A percentile compares a stretch with the other conserved stretches of the same genome.
These are phyloP conservation scores for Rhizopus sp. DNA, from an alignment of 371 early-diverging fungal species.

Conservation along the genomic window DNA sequence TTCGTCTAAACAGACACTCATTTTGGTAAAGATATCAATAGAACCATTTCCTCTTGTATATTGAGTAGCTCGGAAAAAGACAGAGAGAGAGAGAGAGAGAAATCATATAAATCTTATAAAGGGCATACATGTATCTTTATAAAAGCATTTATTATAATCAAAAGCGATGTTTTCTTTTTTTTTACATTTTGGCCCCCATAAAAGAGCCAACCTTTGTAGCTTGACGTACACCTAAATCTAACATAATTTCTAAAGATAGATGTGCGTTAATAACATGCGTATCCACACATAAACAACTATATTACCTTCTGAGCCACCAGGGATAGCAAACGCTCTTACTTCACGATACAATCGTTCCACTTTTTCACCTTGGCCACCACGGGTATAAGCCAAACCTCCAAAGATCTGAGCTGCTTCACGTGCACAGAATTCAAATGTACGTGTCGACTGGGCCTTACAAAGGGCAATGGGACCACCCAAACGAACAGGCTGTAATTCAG, in stretches of 20 bases:
- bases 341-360: conserved; percentile 73
- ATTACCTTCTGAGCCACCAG: conserved; percentile 65
- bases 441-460: conserved; percentile 69
- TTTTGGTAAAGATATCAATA: too few species aligned
- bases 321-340: conserved; percentile 67
- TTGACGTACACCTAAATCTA: conserved; percentile 74
- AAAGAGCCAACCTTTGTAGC: conserved; percentile 64
- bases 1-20: too few species aligned
- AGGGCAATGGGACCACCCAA: conserved; percentile 73
- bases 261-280: neutral
- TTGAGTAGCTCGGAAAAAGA: neutral
- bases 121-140: too few species aligned
- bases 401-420: conserved; percentile 76
- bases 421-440: conserved; percentile 70
- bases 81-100: too few species aligned
- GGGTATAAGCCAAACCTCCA: conserved; percentile 67
- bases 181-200: conserved; percentile 62
- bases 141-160: neutral
- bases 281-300: neutral
- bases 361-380: conserved; percentile 70
- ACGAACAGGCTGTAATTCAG: conserved; percentile 57
- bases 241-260: conserved; percentile 57
- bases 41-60: too few species aligned
- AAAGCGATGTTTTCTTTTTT: neutral
- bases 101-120: conserved; percentile 7